A percentile compares a stretch with the other conserved stretches of the same genome.
Evolutionary conservation across 495 filamentous ascomycete genomes (phyloP).

Genomic region (Trichodelitschia bisporula): DNA sequence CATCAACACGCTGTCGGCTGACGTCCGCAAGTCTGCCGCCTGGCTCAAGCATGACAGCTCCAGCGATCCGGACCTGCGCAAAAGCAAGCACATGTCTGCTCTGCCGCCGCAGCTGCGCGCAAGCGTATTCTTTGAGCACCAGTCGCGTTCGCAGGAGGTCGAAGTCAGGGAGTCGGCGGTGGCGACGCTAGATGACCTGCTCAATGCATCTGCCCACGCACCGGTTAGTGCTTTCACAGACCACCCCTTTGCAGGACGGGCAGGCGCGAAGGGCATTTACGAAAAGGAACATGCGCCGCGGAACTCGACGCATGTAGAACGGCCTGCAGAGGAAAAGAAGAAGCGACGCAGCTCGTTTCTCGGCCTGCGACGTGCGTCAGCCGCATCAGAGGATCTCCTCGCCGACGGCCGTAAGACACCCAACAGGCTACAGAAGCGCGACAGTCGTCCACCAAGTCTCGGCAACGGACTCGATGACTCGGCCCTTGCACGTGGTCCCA

Average conservation of each 20-base stretch:
- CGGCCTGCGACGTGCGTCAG: background rate
- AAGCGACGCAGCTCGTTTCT: slow-evolving; percentile 7
- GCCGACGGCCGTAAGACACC: too few relatives aligned
- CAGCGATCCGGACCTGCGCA: slow-evolving; percentile 1
- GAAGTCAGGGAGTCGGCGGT: slow-evolving; percentile 60
- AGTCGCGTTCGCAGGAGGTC: slow-evolving; percentile 30
- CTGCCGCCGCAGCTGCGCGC: slow-evolving; percentile 80
- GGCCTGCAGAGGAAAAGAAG: too few relatives aligned
- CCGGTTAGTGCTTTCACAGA: slow-evolving; percentile 92
- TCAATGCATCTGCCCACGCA: slow-evolving; percentile 79
- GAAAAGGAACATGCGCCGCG: slow-evolving; percentile 8
- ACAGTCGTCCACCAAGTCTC: too few relatives aligned
- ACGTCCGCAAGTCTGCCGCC: slow-evolving; percentile 22
- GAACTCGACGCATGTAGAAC: too few relatives aligned
- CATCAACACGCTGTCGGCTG: slow-evolving; percentile 12
- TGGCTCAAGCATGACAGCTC: slow-evolving; percentile 10
- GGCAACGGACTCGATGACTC: too few relatives aligned
- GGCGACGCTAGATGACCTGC: slow-evolving; percentile 71
- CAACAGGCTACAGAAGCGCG: too few relatives aligned
- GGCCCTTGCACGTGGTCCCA: too few relatives aligned
- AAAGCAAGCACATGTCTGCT: slow-evolving; percentile 17
- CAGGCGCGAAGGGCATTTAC: slow-evolving; percentile 12
- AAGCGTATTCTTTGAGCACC: slow-evolving; percentile 69
- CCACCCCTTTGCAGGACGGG: slow-evolving; percentile 57
- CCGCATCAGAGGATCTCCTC: too few relatives aligned